Evolutionary conservation across 495 filamentous ascomycete genomes (phyloP).

Genomic region (Penicillium argentinense): DNA sequence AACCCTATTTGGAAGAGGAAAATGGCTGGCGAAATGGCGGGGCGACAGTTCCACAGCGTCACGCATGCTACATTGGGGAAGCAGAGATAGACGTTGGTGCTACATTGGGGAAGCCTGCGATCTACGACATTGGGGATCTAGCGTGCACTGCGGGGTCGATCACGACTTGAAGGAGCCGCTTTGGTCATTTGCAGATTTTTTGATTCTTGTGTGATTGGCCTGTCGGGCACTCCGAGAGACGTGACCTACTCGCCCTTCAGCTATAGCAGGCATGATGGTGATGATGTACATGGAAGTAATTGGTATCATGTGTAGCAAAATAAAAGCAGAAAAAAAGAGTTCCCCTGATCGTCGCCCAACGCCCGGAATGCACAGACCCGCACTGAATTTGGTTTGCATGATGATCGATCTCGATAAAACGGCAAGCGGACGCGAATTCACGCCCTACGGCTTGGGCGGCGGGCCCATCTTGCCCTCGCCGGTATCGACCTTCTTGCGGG

Average conservation of each 20-base stretch:
- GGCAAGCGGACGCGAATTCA: constrained; percentile 7
- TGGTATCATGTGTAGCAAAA: background rate
- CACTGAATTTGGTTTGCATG: background rate
- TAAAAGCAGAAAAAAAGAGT: no score
- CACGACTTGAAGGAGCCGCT: no score
- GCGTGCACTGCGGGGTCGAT: no score
- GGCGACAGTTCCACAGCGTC: background rate
- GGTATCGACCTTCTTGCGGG: constrained; percentile 44
- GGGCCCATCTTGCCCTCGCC: constrained; percentile 47
- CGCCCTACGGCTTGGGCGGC: constrained; percentile 31
- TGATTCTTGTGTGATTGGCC: background rate
- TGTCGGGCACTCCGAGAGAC: background rate
- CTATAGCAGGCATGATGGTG: no score
- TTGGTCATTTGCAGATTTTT: background rate
- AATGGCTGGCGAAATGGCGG: constrained; percentile 3
- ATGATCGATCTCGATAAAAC: constrained; percentile 14
- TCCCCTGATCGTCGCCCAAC: background rate
- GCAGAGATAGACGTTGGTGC: background rate
- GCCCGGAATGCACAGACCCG: background rate
- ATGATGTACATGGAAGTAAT: no score
- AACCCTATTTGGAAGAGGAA: constrained; percentile 6
- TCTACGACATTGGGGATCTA: background rate
- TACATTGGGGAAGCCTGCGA: background rate
- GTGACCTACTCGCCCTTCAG: no score
- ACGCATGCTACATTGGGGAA: constrained; percentile 2